phyloP scores from a whole-genome alignment of 2,329 filamentous ascomycete genomes.

The Cryphonectria parasitica region DNA sequence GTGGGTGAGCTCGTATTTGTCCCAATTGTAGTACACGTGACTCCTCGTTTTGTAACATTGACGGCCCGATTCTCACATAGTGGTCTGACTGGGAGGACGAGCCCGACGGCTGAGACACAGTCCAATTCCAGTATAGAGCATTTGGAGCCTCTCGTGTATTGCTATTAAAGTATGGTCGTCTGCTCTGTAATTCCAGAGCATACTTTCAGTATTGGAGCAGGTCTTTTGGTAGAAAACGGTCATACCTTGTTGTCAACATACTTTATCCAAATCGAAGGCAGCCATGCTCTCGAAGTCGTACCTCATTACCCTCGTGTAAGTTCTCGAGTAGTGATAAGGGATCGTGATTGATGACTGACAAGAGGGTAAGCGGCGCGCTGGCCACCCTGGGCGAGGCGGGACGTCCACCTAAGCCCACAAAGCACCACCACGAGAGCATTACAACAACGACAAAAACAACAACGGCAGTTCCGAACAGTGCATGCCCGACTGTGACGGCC shows the following conservation, averaged over 20 bases:
- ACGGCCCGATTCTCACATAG: not conserved
- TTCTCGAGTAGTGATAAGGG: not conserved
- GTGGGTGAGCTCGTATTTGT: slow-evolving; percentile 3
- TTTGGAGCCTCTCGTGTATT: not conserved
- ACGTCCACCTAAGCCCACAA: not conserved
- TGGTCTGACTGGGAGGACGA: not conserved
- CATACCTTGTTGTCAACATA: not conserved
- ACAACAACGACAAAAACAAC: not conserved
- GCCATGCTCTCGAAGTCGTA: not conserved
- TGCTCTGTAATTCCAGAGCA: not conserved
- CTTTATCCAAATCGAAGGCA: not conserved
- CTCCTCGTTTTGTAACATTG: not conserved
- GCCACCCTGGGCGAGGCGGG: not conserved
- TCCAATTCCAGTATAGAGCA: not conserved
- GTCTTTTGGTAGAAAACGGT: not conserved
- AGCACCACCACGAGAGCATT: not conserved
- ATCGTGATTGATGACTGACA: not conserved
- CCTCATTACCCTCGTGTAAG: not conserved
- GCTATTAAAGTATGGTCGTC: not conserved
- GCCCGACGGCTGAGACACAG: slow-evolving; percentile 6
- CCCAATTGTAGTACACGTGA: not conserved
- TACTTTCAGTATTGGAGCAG: not conserved
- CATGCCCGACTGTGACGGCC: slow-evolving; percentile 14
- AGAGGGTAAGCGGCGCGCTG: not conserved
- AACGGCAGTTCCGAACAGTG: not conserved